phyloP scores from a whole-genome alignment of 768 basidiomycete species.

The Agrocybe chaxingu region DNA sequence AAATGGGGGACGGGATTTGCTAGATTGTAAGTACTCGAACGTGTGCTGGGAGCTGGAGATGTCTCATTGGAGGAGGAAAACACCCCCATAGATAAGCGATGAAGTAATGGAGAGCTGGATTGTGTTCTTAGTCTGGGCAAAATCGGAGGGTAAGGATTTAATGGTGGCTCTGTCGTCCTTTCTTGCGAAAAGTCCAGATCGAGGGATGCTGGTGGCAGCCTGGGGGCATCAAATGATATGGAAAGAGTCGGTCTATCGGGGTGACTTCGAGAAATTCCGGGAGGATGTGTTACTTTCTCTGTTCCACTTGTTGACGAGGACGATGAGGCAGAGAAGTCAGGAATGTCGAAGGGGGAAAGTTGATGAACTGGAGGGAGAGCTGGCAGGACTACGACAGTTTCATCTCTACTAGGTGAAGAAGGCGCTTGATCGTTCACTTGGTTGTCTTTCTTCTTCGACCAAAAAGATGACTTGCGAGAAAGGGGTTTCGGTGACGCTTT shows the following conservation, averaged over 20 bases:
- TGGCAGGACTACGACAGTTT: conserved; percentile 10
- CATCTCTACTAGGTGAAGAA: conserved; percentile 8
- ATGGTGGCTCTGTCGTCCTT: background rate
- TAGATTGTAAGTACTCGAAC: conserved; percentile 14
- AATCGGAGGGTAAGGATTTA: background rate
- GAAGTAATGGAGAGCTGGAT: conserved; percentile 69
- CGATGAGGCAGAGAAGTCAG: conserved; percentile 5
- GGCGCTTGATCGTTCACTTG: conserved; percentile 4
- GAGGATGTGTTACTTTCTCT: background rate
- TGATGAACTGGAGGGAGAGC: conserved; percentile 27
- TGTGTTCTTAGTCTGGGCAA: conserved; percentile 34
- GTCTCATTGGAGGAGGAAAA: conserved; percentile 42
- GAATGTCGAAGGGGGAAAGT: conserved; percentile 23
- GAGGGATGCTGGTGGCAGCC: too few species aligned
- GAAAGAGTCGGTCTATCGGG: background rate
- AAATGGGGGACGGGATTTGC: conserved; percentile 17
- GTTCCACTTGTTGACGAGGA: conserved; percentile 2
- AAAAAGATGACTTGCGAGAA: conserved; percentile 64
- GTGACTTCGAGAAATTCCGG: conserved; percentile 1
- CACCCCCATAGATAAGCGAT: conserved; percentile 66
- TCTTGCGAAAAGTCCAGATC: background rate
- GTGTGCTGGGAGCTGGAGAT: conserved; percentile 23
- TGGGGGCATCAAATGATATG: too few species aligned
- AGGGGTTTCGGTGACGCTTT: conserved; percentile 36
- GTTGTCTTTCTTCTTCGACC: conserved; percentile 47